Base-by-base conservation (phyloP, 768 basidiomycete species). In the Melanogaster broomeanus region DNA sequence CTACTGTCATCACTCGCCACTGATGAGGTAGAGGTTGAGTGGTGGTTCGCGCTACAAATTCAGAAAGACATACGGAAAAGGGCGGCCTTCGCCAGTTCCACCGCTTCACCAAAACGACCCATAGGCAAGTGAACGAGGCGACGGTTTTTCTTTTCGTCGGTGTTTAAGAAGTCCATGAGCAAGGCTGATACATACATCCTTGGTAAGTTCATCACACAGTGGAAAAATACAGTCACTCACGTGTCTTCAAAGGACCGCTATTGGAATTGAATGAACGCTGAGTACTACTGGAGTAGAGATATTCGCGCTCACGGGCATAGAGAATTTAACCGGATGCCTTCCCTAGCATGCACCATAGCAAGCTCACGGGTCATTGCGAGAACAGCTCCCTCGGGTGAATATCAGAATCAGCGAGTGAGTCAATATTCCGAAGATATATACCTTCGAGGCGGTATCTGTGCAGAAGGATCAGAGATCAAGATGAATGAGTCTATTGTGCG, bases 111-210 rank as follows among this genome's bases (percentile, higher is more conserved):
- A 67, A 99, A 99, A 54, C 96, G 84, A 55, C 95, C 95, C 92
- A 97, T 93, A 2, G 95, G 96, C 15, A 96, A 81, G 61, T 94
- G 93, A 19, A 93, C 85, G 66, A 98, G 66, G 41, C 97, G 82
- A 25, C 97, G 85, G 39, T 98, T 84, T 52, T 88, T 84, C 76
- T 98, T 98, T 78, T 99, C 97, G 40, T 87, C 77, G 18, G 97
- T 98, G 72, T 98, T 83, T 64, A 99, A 82, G 80, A 96, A 99
- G 71, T 98, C 88, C 97, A 99, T 99, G 25, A 99, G 79, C 41
- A 99, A 84, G 34, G 95, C 93, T 95, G 64, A n/a, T 24, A 37
- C 3, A 4, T 34, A 21, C 21, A 9, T 44, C 35, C 24, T 22
- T 31, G 16, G 16, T 49, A 6, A 45, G 47, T 2, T 24, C 33